phyloP scores from a whole-genome alignment of 192 early-diverging fungal species.

The Gigaspora rosea region DNA sequence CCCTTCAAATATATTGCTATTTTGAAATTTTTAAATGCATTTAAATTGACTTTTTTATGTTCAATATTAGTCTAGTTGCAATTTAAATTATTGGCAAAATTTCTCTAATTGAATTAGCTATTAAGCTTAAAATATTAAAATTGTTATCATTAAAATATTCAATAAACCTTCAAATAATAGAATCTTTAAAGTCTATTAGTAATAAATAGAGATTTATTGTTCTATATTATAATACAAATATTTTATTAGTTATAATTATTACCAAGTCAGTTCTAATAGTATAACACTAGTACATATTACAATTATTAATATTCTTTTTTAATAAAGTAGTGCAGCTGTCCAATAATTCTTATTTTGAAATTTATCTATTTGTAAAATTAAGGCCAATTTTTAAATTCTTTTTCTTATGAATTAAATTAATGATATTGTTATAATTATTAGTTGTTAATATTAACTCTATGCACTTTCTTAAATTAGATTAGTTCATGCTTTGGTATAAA shows the following conservation, averaged over 20 bases:
- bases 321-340: neutral
- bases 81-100: neutral
- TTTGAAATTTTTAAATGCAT: neutral
- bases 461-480: neutral
- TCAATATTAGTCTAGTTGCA: neutral
- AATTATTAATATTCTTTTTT: neutral
- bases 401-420: too few relatives aligned
- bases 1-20: neutral
- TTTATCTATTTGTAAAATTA: conserved; percentile 14
- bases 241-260: too few relatives aligned
- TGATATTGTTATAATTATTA: neutral
- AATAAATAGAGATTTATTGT: neutral
- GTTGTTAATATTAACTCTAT: neutral
- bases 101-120: neutral
- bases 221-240: neutral
- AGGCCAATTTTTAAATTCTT: neutral
- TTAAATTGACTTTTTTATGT: neutral
- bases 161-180: neutral
- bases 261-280: neutral
- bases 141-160: neutral
- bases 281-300: conserved; percentile 10
- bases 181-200: conserved; percentile 1
- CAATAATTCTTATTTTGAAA: conserved; percentile 8
- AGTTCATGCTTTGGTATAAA: conserved; percentile 1
- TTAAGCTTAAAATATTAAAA: neutral